A percentile compares a stretch with the other conserved stretches of the same genome.
phyloP scores from a whole-genome alignment of 1,284 basidiomycete genomes.

The Ustilago loliicola region DNA sequence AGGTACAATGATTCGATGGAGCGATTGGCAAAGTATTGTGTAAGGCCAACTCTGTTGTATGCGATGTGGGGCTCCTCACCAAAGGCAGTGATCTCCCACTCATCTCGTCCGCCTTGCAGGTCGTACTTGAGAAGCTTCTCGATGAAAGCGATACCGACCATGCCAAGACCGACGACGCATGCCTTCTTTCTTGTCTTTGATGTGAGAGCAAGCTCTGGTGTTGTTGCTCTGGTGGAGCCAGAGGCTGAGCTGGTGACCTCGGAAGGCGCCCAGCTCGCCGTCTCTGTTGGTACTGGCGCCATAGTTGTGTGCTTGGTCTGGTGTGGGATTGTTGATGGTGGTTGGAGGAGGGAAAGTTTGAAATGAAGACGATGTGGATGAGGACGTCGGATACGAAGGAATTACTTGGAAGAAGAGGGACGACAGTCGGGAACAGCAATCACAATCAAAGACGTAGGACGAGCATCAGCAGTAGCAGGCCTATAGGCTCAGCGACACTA shows the following conservation, averaged over 20 bases:
- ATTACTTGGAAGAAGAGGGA: neutral
- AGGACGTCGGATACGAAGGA: neutral
- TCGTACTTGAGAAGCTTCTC: constrained; percentile 64
- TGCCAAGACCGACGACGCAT: constrained; percentile 78
- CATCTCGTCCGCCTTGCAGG: constrained; percentile 51
- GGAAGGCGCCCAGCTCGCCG: constrained; percentile 14
- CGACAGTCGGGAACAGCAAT: neutral
- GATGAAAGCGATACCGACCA: constrained; percentile 77
- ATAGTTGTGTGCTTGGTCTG: constrained; percentile 12
- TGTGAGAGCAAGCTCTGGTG: constrained; percentile 29
- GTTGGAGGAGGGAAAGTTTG: neutral
- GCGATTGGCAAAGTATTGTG: constrained; percentile 78
- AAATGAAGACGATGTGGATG: neutral
- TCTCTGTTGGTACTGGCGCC: constrained; percentile 46
- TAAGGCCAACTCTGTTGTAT: constrained; percentile 76
- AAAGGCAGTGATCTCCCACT: constrained; percentile 65
- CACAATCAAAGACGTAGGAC: neutral
- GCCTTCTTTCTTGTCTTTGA: constrained; percentile 64
- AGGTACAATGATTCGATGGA: constrained; percentile 79
- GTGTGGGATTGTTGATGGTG: neutral
- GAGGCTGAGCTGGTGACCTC: constrained; percentile 27
- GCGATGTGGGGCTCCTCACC: constrained; percentile 79
- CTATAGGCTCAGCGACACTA: neutral
- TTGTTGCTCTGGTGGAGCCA: constrained; percentile 43
- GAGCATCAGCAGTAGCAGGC: too few relatives aligned